Evolutionary conservation across 768 basidiomycete species (phyloP), one percentile per base, ranked within the genome.

Genomic region (Trametes meyenii): DNA sequence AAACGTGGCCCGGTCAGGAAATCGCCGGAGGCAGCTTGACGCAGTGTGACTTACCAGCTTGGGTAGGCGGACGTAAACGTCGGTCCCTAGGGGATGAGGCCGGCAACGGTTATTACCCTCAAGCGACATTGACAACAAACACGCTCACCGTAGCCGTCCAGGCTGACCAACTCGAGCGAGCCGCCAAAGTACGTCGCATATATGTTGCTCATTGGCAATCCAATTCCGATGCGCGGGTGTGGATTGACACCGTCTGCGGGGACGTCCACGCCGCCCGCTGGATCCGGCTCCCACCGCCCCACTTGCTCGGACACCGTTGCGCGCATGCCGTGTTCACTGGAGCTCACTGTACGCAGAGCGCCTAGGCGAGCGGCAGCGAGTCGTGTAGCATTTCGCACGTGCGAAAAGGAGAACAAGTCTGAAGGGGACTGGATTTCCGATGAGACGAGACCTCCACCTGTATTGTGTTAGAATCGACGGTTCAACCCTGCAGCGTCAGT

Each of bases 171-270:
- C 60, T 92, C 88, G 44, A 94, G 72, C 2, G 87, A 88, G 7
- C 92, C 92, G 21, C 92, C 90, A 67, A 93, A 92, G 73, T 93
- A 94, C 83, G 87, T 92, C 60, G 92, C 86, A 73, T 86, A 94
- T 38, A 94, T 93, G 68, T 92, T 89, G 71, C 92, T 91, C 91
- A 94, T 92, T 0, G 92, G 91, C 19, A 94, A 74, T 5, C 92
- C 92, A 46, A 94, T 87, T 2, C 92, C 92, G 58, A 94, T 89
- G 44, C 83, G 79, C 46, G 83, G 82, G 71, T 88, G 88, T 7
- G 77, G 76, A 33, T 79, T 81, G 39, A 81, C 77, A 40, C 77
- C 76, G 24, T 74, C 73, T 57, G 83, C 81, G 24, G 77, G 77
- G 64, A 66, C 66, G 58, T 71, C 65, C 48, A 12, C 40, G 13